These are phyloP conservation scores for Lipomyces yamanashiensis DNA, from an alignment of 805 yeast species.

Conservation along the genomic window DNA sequence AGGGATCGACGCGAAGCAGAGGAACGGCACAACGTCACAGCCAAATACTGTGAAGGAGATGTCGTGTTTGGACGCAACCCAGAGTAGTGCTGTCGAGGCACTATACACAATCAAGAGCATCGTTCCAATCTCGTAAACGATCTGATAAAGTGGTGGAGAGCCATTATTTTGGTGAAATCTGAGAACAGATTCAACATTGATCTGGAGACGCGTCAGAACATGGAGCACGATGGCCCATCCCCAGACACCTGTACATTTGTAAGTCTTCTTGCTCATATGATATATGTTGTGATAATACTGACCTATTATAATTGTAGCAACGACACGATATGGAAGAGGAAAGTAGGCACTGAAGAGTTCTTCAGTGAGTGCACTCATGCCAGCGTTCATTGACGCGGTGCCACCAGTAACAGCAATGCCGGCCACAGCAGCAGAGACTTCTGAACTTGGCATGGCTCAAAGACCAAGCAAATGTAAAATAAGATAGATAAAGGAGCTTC, in stretches of 20 bases:
- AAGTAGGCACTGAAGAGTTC: slow-evolving; percentile 45
- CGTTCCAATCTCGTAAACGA: slow-evolving; percentile 47
- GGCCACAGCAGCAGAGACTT: background rate
- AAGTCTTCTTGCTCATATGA: too few species aligned
- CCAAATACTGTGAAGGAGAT: slow-evolving; percentile 40
- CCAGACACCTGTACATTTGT: slow-evolving; percentile 42
- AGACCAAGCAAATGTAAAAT: background rate
- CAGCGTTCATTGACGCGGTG: slow-evolving; percentile 1
- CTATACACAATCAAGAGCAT: slow-evolving; percentile 40
- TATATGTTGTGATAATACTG: background rate
- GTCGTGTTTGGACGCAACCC: slow-evolving; percentile 38
- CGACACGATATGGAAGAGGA: slow-evolving; percentile 56
- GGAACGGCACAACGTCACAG: slow-evolving; percentile 48
- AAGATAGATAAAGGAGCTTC: background rate
- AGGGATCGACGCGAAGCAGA: slow-evolving; percentile 48
- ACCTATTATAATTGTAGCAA: slow-evolving; percentile 38
- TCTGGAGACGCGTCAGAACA: slow-evolving; percentile 37
- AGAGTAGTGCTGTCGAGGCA: slow-evolving; percentile 42
- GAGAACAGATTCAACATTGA: slow-evolving; percentile 40
- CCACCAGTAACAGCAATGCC: background rate
- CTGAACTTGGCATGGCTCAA: background rate
- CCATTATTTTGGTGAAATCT: slow-evolving; percentile 33
- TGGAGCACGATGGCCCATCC: slow-evolving; percentile 45
- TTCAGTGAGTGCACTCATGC: slow-evolving; percentile 12
- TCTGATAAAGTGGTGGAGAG: slow-evolving; percentile 41